Evolutionary conservation across 257 asterid species (phyloP), one percentile per base, ranked within the genome.

Genomic region (Forsythia suspensa): DNA sequence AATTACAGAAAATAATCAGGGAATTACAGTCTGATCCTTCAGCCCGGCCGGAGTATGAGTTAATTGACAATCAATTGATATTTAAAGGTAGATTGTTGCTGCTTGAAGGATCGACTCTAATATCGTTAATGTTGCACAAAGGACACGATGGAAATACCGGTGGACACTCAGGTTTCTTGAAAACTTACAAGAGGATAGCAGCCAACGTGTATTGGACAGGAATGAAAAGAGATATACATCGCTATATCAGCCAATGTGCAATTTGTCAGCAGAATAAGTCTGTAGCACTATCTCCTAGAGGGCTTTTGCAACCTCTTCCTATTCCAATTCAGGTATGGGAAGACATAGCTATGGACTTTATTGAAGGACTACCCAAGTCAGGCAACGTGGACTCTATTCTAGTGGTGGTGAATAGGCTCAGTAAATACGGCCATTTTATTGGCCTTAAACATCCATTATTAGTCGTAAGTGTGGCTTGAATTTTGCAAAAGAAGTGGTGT

Each of bases 271-370:
- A n/a, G n/a, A n/a, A 71, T 8, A 20, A 38, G 20, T 20, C 20
- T n/a, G n/a, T n/a, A 0, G 36, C 18, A 2, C 40, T 42, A 5
- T 10, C 46, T 0, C 5, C 34, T 1, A 20, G 34, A 2, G 38
- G 69, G 0, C 7, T 34, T 0, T 12, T 72, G 7, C 76, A 46
- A 24, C 69, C 69, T 0, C 36, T 73, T 1, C 68, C 68, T 0
- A 51, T 73, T 1, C 69, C 77, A 0, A 4, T 29, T 0, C 3
- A n/a, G 6, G 4, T 55, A 13, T 73, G 77, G 69, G 37, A 51
- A 8, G 48, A 73, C 4, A 65, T 76, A 0, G 16, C 73, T 7
- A 76, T 76, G 73, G 72, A 76, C 2, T 76, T 76, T 8, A 24
- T 40, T 2, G 34, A 8, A 8, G 77, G 77, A 0, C 2, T 43